Percentiles rank a stretch among this genome's conserved stretches.
phyloP scores from a whole-genome alignment of 257 asterid genomes.

The Cynanchum wilfordii region DNA sequence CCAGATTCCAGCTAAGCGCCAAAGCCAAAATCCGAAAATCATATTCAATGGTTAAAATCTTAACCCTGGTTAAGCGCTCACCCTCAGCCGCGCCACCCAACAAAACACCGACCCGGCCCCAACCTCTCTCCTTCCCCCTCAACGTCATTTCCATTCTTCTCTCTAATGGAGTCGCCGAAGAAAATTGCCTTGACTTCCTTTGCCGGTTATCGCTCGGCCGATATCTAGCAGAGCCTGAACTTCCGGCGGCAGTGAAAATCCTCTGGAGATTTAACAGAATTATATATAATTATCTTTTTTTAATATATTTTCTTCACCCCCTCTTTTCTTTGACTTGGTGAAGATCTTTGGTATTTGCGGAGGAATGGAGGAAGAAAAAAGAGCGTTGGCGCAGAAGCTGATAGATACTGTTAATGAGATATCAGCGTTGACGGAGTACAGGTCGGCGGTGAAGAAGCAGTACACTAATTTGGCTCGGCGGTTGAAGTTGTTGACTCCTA shows the following conservation, averaged over 20 bases:
- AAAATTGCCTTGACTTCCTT: slow-evolving; percentile 5
- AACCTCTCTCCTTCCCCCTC: neutral
- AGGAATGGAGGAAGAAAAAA: slow-evolving; percentile 66
- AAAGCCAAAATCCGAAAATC: neutral
- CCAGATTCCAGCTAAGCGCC: slow-evolving; percentile 13
- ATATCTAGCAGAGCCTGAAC: neutral
- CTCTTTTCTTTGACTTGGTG: neutral
- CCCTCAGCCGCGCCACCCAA: slow-evolving; percentile 25
- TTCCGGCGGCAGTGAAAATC: slow-evolving; percentile 1
- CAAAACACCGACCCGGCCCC: neutral
- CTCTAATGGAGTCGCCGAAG: slow-evolving; percentile 13
- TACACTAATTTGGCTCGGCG: slow-evolving; percentile 83
- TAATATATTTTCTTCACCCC: neutral
- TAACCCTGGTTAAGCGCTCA: slow-evolving; percentile 18
- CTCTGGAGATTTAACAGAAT: neutral
- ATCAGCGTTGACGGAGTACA: slow-evolving; percentile 64
- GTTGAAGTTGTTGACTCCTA: slow-evolving; percentile 83
- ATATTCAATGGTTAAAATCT: slow-evolving; percentile 1
- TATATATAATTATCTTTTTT: neutral
- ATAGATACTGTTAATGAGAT: slow-evolving; percentile 61
- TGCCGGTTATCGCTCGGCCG: slow-evolving; percentile 12
- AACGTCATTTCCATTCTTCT: neutral
- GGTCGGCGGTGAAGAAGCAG: slow-evolving; percentile 69
- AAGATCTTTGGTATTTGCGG: neutral
- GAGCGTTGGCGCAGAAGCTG: slow-evolving; percentile 44